phyloP scores from a whole-genome alignment of 192 early-diverging fungal species.

The Dimargaris cristalligena region DNA sequence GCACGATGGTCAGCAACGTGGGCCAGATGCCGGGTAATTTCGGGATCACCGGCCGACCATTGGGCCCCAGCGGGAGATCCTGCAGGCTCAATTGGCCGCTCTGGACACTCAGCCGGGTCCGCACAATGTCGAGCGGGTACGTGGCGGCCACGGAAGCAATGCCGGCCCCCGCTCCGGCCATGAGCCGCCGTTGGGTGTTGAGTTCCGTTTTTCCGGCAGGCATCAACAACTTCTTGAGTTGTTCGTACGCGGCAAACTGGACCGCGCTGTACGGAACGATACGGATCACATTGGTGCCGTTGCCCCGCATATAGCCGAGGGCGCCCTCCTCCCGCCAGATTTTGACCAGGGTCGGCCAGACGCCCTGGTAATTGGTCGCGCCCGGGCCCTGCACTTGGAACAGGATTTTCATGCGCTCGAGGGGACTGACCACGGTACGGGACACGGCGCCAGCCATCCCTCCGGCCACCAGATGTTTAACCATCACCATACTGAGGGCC shows the following conservation, averaged over 20 bases:
- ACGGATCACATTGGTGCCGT: slow-evolving; percentile 70
- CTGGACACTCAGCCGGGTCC: slow-evolving; percentile 59
- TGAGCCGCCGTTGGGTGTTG: slow-evolving; percentile 48
- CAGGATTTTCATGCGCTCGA: slow-evolving; percentile 73
- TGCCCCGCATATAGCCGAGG: slow-evolving; percentile 55
- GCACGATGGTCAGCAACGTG: slow-evolving; percentile 46
- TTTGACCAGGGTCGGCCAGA: slow-evolving; percentile 49
- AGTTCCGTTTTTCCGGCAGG: slow-evolving; percentile 48
- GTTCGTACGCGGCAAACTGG: slow-evolving; percentile 69
- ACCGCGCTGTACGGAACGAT: slow-evolving; percentile 70
- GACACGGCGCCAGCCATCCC: slow-evolving; percentile 62
- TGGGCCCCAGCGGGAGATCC: slow-evolving; percentile 22
- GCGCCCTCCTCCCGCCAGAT: slow-evolving; percentile 67
- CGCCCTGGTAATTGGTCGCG: slow-evolving; percentile 44
- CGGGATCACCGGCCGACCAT: slow-evolving; percentile 32
- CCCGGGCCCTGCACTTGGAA: slow-evolving; percentile 46
- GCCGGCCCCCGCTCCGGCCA: slow-evolving; percentile 58
- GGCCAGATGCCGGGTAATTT: slow-evolving; percentile 51
- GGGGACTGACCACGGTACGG: slow-evolving; percentile 60
- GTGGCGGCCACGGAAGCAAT: slow-evolving; percentile 60
- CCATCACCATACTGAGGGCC: background rate
- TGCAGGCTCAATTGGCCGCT: slow-evolving; percentile 37
- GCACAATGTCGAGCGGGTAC: slow-evolving; percentile 63
- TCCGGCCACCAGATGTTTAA: slow-evolving; percentile 60
- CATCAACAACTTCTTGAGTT: slow-evolving; percentile 54